A percentile compares a stretch with the other conserved stretches of the same genome.
Conservation (phyloP, 805 yeast genomes). For the Ogataea trehalophila region DNA sequence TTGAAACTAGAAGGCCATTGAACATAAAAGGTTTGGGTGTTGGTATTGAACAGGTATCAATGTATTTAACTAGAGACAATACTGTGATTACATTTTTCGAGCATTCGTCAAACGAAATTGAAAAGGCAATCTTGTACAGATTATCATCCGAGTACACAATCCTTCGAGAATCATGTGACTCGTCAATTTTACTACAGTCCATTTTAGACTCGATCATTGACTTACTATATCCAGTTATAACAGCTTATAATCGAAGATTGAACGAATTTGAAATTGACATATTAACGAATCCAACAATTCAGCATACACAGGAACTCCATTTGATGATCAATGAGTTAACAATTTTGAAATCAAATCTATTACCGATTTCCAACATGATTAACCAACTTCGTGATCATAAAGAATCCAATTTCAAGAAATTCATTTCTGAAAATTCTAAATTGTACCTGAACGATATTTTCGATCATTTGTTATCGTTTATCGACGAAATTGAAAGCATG, state of each 20-base stretch:
- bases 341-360: conserved; percentile 39
- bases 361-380: conserved; percentile 44
- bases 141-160: conserved; percentile 42
- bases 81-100: conserved; percentile 55
- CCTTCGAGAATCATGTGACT: conserved; percentile 45
- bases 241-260: conserved; percentile 45
- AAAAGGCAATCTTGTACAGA: conserved; percentile 45
- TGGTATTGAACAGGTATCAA: conserved; percentile 52
- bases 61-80: conserved; percentile 40
- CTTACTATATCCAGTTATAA: conserved; percentile 45
- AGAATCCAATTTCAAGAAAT: conserved; percentile 9
- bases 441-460: conserved; percentile 50
- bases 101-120: conserved; percentile 49
- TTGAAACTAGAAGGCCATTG: conserved; percentile 42
- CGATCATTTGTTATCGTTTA: conserved; percentile 48
- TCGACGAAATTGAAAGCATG: conserved; percentile 54
- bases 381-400: conserved; percentile 41
- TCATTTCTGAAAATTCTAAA: conserved; percentile 39
- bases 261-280: conserved; percentile 50
- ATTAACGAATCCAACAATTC: conserved; percentile 42
- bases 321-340: conserved; percentile 50
- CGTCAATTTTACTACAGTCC: conserved; percentile 49
- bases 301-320: conserved; percentile 49
- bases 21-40: conserved; percentile 39
- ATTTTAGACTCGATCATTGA: conserved; percentile 53